These are phyloP conservation scores for Boletus rubropictus DNA, from an alignment of 768 basidiomycete species.

Conservation along the genomic window DNA sequence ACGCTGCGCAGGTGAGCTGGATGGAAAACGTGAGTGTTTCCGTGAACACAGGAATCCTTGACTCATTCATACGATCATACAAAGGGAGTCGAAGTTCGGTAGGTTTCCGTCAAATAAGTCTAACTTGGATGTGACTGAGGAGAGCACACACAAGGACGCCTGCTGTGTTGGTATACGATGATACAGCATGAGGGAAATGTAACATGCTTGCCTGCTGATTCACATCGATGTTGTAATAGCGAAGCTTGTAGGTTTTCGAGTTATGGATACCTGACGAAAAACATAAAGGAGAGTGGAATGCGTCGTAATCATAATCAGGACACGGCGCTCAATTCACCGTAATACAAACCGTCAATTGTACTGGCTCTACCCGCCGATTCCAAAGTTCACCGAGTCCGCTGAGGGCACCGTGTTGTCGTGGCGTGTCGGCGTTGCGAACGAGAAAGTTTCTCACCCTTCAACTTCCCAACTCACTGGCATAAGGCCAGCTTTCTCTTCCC, in stretches of 20 bases:
- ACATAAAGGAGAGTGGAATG: too few relatives aligned
- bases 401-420: not conserved
- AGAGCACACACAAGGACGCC: slow-evolving; percentile 18
- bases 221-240: not conserved
- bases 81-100: slow-evolving; percentile 38
- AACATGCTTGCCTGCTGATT: not conserved
- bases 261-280: too few relatives aligned
- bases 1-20: slow-evolving; percentile 50
- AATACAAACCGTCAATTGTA: not conserved
- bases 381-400: not conserved
- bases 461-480: too few relatives aligned
- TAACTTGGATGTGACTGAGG: not conserved
- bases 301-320: too few relatives aligned
- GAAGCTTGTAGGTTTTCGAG: not conserved
- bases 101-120: not conserved
- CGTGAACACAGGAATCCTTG: not conserved
- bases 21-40: slow-evolving; percentile 38
- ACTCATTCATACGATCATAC: not conserved
- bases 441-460: too few relatives aligned
- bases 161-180: slow-evolving; percentile 29
- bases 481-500: not conserved
- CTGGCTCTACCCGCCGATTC: too few relatives aligned
- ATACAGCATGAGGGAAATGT: slow-evolving; percentile 4
- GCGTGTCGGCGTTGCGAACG: too few relatives aligned
- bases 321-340: not conserved